These are phyloP conservation scores for Ganoderma sinense DNA, from an alignment of 1,284 basidiomycete species.

Conservation along the genomic window DNA sequence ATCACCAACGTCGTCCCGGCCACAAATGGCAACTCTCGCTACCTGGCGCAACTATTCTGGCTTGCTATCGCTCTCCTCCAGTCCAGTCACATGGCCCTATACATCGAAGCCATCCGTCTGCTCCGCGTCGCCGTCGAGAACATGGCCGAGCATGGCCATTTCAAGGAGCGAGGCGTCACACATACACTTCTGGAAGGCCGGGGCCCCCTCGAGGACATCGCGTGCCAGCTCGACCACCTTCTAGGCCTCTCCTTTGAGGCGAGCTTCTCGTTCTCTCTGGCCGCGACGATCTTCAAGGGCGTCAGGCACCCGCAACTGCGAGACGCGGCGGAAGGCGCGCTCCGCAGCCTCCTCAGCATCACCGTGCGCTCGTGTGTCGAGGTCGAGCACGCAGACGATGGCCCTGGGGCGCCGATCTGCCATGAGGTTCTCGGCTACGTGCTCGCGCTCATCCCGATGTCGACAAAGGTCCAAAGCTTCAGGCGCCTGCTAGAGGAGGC, in stretches of 20 bases:
- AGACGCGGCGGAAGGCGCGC: constrained; percentile 62
- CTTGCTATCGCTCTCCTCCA: constrained; percentile 84
- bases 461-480: constrained; percentile 64
- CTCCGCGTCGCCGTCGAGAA: constrained; percentile 74
- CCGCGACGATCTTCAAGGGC: constrained; percentile 87
- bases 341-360: constrained; percentile 64
- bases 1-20: constrained; percentile 81
- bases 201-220: constrained; percentile 69
- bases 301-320: constrained; percentile 73
- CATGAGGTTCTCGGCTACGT: constrained; percentile 82
- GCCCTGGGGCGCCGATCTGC: constrained; percentile 51
- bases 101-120: constrained; percentile 72
- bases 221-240: constrained; percentile 76
- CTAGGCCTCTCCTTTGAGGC: constrained; percentile 81
- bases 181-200: constrained; percentile 73
- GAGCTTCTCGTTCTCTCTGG: constrained; percentile 83
- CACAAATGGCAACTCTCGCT: constrained; percentile 73
- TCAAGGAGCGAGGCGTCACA: constrained; percentile 62
- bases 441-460: constrained; percentile 78
- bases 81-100: constrained; percentile 78
- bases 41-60: constrained; percentile 84
- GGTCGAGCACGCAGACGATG: constrained; percentile 47
- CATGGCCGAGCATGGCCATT: constrained; percentile 66
- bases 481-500: constrained; percentile 68
- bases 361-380: constrained; percentile 57